A percentile compares a stretch with the other conserved stretches of the same genome.
These are phyloP conservation scores for Reutealis trisperma DNA, from an alignment of 345 rosid species.

Conservation along the genomic window DNA sequence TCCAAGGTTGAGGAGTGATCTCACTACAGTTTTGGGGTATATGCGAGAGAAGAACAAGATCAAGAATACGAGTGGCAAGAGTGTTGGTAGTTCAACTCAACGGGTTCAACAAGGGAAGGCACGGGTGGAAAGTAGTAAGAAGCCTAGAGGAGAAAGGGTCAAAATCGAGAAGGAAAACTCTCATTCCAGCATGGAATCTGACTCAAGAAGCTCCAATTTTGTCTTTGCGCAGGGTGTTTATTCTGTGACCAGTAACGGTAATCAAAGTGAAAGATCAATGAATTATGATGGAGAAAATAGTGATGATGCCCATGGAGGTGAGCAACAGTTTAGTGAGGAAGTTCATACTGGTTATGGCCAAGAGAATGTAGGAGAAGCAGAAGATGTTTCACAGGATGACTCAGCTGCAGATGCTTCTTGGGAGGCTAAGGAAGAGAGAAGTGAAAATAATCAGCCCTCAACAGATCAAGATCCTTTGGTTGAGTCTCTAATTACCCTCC, in stretches of 20 bases:
- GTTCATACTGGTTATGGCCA: slow-evolving; percentile 42
- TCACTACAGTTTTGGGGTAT: slow-evolving; percentile 38
- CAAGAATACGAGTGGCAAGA: slow-evolving; percentile 52
- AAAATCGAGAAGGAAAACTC: slow-evolving; percentile 77
- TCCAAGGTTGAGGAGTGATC: slow-evolving; percentile 49
- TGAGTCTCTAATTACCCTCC: slow-evolving; percentile 52
- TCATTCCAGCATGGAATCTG: slow-evolving; percentile 84
- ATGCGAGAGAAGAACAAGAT: slow-evolving; percentile 43
- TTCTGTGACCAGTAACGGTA: slow-evolving; percentile 54
- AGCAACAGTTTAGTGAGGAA: slow-evolving; percentile 41
- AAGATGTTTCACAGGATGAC: slow-evolving; percentile 44
- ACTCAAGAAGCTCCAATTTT: slow-evolving; percentile 85
- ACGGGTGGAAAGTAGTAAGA: slow-evolving; percentile 58
- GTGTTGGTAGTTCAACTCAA: slow-evolving; percentile 41
- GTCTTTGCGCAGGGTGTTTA: slow-evolving; percentile 67
- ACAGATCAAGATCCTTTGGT: slow-evolving; percentile 54
- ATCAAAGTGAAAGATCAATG: slow-evolving; percentile 44
- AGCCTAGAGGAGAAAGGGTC: slow-evolving; percentile 79
- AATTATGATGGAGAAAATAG: slow-evolving; percentile 56
- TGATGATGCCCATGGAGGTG: slow-evolving; percentile 46
- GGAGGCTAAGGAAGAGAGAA: slow-evolving; percentile 45
- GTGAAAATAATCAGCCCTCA: slow-evolving; percentile 38
- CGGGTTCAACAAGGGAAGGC: slow-evolving; percentile 52
- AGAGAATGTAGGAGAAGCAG: slow-evolving; percentile 43
- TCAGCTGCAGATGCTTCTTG: slow-evolving; percentile 47